phyloP scores from a whole-genome alignment of 1,284 basidiomycete genomes.

The Inonotus obliquus region DNA sequence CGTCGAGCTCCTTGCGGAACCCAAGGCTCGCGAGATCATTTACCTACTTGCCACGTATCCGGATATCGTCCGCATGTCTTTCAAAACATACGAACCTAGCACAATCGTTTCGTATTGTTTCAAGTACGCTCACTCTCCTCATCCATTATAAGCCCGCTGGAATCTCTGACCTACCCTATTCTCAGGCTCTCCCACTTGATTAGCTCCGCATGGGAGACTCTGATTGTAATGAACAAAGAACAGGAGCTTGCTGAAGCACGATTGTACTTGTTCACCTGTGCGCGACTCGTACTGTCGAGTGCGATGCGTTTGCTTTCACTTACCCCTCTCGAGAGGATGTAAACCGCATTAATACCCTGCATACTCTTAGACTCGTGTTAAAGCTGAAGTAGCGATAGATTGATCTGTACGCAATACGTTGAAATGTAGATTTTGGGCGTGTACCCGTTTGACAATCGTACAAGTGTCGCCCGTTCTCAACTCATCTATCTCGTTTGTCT shows the following conservation, averaged over 20 bases:
- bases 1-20: constrained; percentile 60
- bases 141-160: neutral
- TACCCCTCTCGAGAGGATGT: constrained; percentile 92
- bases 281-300: constrained; percentile 82
- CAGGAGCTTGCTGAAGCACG: constrained; percentile 83
- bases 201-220: constrained; percentile 83
- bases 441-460: no score
- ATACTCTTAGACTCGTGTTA: neutral
- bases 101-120: constrained; percentile 50
- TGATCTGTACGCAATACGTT: neutral
- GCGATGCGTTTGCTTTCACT: constrained; percentile 89
- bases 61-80: constrained; percentile 81
- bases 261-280: constrained; percentile 86
- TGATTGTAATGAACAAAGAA: constrained; percentile 80
- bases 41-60: constrained; percentile 89
- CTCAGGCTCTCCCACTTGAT: constrained; percentile 74
- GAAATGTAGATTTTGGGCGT: neutral
- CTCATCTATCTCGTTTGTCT: no score
- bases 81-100: constrained; percentile 86
- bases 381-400: neutral
- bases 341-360: neutral
- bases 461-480: no score
- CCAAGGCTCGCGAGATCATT: constrained; percentile 83
- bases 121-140: constrained; percentile 7
- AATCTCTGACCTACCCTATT: constrained; percentile 63